A percentile compares a stretch with the other conserved stretches of the same genome.
Evolutionary conservation across 2,329 filamentous ascomycete species (phyloP).

Genomic region (Exophiala sp.): DNA sequence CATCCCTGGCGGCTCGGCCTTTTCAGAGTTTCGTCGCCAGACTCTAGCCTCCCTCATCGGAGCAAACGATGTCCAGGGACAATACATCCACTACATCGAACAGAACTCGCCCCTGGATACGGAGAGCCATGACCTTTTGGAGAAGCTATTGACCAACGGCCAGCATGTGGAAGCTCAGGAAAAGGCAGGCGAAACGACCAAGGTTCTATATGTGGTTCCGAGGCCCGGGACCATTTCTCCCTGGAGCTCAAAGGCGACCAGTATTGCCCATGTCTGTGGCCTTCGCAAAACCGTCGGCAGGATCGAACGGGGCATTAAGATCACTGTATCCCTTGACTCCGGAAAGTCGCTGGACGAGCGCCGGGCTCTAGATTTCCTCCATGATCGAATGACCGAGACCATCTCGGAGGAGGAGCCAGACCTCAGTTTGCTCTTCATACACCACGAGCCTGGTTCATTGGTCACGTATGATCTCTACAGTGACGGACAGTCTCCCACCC

Average conservation of each 20-base stretch:
- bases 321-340: slow-evolving; percentile 59
- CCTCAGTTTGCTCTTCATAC: slow-evolving; percentile 70
- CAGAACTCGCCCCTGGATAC: slow-evolving; percentile 46
- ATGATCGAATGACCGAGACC: slow-evolving; percentile 94
- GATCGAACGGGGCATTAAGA: slow-evolving; percentile 78
- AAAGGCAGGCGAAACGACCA: slow-evolving; percentile 42
- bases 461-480: slow-evolving; percentile 70
- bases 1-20: slow-evolving; percentile 32
- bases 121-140: slow-evolving; percentile 47
- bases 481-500: slow-evolving; percentile 58
- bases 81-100: slow-evolving; percentile 60
- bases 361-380: slow-evolving; percentile 60
- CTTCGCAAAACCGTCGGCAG: slow-evolving; percentile 65
- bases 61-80: slow-evolving; percentile 41
- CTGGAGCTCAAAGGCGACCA: slow-evolving; percentile 95
- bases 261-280: slow-evolving; percentile 86
- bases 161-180: slow-evolving; percentile 43
- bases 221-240: slow-evolving; percentile 79
- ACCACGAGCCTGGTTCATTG: slow-evolving; percentile 59
- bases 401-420: slow-evolving; percentile 63
- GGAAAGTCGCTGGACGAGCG: slow-evolving; percentile 48
- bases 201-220: slow-evolving; percentile 67
- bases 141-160: slow-evolving; percentile 58
- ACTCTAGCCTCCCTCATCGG: slow-evolving; percentile 40
- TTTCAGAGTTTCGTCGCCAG: slow-evolving; percentile 42